A percentile compares a stretch with the other conserved stretches of the same genome.
These are phyloP conservation scores for Lasiosphaeria miniovina DNA, from an alignment of 495 filamentous ascomycete genomes.

Conservation along the genomic window DNA sequence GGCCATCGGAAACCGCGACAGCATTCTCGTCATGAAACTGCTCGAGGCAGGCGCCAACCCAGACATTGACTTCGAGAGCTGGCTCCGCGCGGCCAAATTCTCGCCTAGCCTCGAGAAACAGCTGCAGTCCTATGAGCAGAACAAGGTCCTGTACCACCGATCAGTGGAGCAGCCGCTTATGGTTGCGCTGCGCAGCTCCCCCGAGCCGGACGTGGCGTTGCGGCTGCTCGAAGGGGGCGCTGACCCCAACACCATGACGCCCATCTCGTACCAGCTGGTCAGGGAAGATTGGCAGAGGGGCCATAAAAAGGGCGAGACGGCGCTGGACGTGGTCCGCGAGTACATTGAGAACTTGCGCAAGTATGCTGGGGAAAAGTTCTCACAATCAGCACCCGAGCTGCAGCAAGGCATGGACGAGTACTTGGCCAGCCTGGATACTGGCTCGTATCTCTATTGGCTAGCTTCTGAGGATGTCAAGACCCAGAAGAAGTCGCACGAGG, in stretches of 20 bases:
- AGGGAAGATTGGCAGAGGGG: not conserved
- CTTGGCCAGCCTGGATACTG: not conserved
- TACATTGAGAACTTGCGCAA: not conserved
- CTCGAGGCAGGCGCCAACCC: constrained; percentile 40
- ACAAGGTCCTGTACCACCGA: constrained; percentile 37
- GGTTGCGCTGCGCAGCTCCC: constrained; percentile 45
- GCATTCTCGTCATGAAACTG: constrained; percentile 37
- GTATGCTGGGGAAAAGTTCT: not conserved
- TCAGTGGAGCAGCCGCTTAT: constrained; percentile 57
- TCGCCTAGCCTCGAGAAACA: constrained; percentile 13
- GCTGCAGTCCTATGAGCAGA: constrained; percentile 38
- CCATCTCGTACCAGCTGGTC: constrained; percentile 24
- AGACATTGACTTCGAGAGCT: constrained; percentile 40
- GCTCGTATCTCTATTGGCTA: not conserved
- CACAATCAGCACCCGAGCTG: not conserved
- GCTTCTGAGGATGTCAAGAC: not conserved
- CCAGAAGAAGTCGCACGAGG: constrained; percentile 13
- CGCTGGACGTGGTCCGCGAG: not conserved
- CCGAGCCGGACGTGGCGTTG: constrained; percentile 50
- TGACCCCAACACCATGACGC: constrained; percentile 51
- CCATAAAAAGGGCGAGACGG: not conserved
- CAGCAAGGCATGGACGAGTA: constrained; percentile 1
- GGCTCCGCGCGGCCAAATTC: constrained; percentile 40
- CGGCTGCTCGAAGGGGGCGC: constrained; percentile 58
- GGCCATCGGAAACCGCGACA: constrained; percentile 33